Base-by-base conservation (phyloP, 148 eudicot species). In the Talinum fruticosum region DNA sequence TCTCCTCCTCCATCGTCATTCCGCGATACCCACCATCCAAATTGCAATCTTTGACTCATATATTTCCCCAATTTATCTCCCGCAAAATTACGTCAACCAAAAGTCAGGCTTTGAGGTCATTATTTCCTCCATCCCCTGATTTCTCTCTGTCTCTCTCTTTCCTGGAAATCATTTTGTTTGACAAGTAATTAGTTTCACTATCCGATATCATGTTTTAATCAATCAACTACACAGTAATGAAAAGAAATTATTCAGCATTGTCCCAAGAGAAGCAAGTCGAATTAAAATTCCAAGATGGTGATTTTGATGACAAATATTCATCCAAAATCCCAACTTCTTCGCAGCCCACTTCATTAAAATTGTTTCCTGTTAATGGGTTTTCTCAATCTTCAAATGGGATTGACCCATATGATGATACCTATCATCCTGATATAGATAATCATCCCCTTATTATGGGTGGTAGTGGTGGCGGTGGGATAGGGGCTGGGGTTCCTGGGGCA, bases 401-500 rank as follows among this genome's bases (percentile, higher is more conserved):
- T 75, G 80, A 72, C 29, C 44, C 62, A 61, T 73, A 68, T 79
- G 84, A 79, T 76, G 80, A 84, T 10, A 78, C 36, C 28, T 75
- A 78, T 66, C 92, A 85, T 49, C 54, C 83, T 69, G 96, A 91
- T 86, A 69, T 88, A 8, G 96, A 87, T 78, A 82, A 87, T 81
- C 74, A 87, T 10, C 96, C 96, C 49, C 80, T 94, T 24, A 82
- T 92, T 76, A 87, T 85, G 47, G 91, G 85, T 54, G 90, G 80
- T 5, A 8, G 13, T 41, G 77, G 71, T 6, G 90, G 81, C 3
- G 78, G 71, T 8, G 88, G 86, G 28, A 47, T 84, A 44, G 90
- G 89, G 24, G 92, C 99, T 1, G 94, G 96, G n/a, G 79, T 89
- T 26, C 82, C 88, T 28, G 90, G 99, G 26, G 99, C 99, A 14